These are phyloP conservation scores for Vanderwaltozyma tropicalis DNA, from an alignment of 805 yeast genomes.

Conservation along the genomic window DNA sequence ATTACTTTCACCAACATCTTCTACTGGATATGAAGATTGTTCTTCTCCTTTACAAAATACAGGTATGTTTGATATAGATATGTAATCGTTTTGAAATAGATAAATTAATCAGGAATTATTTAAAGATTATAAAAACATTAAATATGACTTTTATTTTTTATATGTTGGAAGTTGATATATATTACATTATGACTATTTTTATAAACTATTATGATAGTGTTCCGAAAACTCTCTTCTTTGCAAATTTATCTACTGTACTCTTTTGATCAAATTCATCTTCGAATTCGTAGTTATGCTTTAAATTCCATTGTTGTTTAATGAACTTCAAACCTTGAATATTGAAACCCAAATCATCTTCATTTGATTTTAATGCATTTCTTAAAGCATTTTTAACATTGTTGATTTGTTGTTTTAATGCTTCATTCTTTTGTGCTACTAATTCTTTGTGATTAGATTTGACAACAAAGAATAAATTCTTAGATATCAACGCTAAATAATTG, in stretches of 20 bases:
- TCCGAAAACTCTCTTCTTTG: conserved; percentile 66
- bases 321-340: conserved; percentile 76
- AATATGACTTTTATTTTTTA: no score
- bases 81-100: no score
- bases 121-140: no score
- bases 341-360: conserved; percentile 59
- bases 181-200: not conserved
- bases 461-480: conserved; percentile 67
- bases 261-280: conserved; percentile 55
- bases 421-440: conserved; percentile 58
- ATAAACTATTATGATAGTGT: conserved; percentile 35
- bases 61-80: not conserved
- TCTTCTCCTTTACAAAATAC: conserved; percentile 67
- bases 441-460: conserved; percentile 70
- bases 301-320: conserved; percentile 67
- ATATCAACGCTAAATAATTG: conserved; percentile 50
- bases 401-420: conserved; percentile 51
- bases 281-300: conserved; percentile 63
- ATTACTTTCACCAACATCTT: not conserved
- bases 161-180: not conserved
- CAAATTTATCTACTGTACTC: conserved; percentile 41
- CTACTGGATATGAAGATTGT: conserved; percentile 4
- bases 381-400: conserved; percentile 52
- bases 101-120: no score
- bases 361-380: conserved; percentile 42